These are phyloP conservation scores for Thermomyces lanuginosus DNA, from an alignment of 2,329 filamentous ascomycete species.

Conservation along the genomic window DNA sequence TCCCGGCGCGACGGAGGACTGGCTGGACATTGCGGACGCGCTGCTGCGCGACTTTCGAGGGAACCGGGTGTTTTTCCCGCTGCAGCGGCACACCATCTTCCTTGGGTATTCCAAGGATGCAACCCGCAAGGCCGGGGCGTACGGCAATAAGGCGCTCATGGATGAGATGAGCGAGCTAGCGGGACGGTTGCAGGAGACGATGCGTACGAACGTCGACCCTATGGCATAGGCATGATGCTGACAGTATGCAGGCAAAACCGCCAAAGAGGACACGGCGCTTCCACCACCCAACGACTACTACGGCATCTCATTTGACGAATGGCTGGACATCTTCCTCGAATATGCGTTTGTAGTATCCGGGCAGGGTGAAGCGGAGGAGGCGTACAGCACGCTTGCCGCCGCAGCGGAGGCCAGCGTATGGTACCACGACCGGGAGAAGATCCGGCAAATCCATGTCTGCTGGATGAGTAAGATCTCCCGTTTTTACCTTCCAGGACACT, in stretches of 20 bases:
- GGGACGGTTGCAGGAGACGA: conserved; percentile 25
- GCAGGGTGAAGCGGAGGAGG: conserved; percentile 48
- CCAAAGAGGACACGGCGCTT: no score
- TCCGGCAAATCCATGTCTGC: conserved; percentile 58
- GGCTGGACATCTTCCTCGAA: conserved; percentile 81
- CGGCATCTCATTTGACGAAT: conserved; percentile 64
- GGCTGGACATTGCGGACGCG: conserved; percentile 42
- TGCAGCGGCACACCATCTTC: conserved; percentile 35
- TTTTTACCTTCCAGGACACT: conserved; percentile 3
- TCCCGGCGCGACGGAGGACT: conserved; percentile 35
- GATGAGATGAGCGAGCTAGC: conserved; percentile 30
- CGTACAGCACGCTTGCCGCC: conserved; percentile 65
- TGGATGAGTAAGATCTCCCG: conserved; percentile 47
- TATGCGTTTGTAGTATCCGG: conserved; percentile 65
- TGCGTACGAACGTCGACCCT: conserved; percentile 20
- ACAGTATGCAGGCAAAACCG: no score
- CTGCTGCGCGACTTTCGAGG: conserved; percentile 45
- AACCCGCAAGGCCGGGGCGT: conserved; percentile 20
- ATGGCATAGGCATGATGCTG: no score
- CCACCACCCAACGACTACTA: conserved; percentile 44
- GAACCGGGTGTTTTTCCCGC: conserved; percentile 43
- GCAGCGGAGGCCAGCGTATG: conserved; percentile 72
- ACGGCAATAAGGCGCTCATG: conserved; percentile 22
- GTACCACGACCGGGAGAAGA: conserved; percentile 49
- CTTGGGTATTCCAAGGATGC: conserved; percentile 31